Base-by-base conservation (phyloP, 495 filamentous ascomycete genomes). In the Parathielavia appendiculata region DNA sequence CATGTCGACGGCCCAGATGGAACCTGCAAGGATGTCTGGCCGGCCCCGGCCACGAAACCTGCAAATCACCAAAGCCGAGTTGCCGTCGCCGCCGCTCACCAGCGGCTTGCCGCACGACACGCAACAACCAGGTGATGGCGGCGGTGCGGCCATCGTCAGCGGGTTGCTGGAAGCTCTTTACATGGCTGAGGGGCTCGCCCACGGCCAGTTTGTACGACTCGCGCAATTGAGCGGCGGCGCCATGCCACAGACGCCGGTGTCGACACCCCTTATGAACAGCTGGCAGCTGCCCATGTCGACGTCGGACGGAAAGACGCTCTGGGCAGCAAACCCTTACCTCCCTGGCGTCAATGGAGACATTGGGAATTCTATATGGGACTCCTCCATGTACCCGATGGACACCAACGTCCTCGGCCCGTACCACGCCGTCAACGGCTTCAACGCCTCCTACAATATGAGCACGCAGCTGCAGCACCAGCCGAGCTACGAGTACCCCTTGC, bases 131-230 rank as follows among this genome's bases (percentile, higher is more conserved):
- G 17, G 13, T 38, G 54, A 23, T n/a, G 19, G 35, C 47, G 47
- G 32, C 34, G 47, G 44, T 11, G 54, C 41, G 20, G 54, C 50
- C 17, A 69, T 73, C 39, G 63, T 72, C 19, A 72, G 51, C 50
- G 68, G 64, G 12, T 63, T 68, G 30, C 56, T 76, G 11, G 72
- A 75, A 3, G 71, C 76, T 46, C 71, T 71, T 8, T 77, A 46
- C 14, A n/a, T 56, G 13, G 10, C 23, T 2, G 39, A 51, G 16
- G 20, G 13, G 10, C 11, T 78, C 54, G 40, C 60, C 44, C 63
- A 69, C 17, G 54, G 58, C 35, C 54, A 64, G 26, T 48, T 63
- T 10, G 56, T 60, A 17, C 47, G 67, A 6, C 17, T 51, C 34
- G 13, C 45, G 17, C 34, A 70, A 57, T 53, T 54, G 52, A 48